Conservation (phyloP, 1,284 basidiomycete species). For the Apiotrichum sp. region DNA sequence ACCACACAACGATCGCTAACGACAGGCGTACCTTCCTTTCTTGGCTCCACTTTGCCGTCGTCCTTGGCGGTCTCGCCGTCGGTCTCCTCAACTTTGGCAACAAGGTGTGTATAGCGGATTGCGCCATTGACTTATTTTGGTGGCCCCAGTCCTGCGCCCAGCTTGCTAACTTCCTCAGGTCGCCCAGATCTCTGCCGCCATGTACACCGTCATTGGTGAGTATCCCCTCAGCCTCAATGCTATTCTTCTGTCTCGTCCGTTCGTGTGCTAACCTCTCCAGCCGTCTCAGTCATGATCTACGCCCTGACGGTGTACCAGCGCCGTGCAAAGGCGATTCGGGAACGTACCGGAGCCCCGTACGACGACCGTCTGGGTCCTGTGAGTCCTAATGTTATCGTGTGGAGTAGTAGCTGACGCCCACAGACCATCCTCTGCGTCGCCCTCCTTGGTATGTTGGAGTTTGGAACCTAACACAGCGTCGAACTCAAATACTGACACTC, state of each 20-base stretch:
- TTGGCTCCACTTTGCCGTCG: conserved; percentile 94
- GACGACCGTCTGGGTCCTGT: conserved; percentile 88
- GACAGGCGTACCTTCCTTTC: conserved; percentile 71
- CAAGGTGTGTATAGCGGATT: conserved; percentile 54
- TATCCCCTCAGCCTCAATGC: conserved; percentile 1
- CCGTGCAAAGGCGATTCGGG: conserved; percentile 87
- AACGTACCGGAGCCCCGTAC: conserved; percentile 87
- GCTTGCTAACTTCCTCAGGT: conserved; percentile 21
- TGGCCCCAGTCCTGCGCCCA: too few relatives aligned
- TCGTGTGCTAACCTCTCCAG: conserved; percentile 47
- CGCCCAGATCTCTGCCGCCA: conserved; percentile 47
- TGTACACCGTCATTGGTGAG: conserved; percentile 48
- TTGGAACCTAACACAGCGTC: too few relatives aligned
- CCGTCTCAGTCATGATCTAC: conserved; percentile 95
- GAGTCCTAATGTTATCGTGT: conserved; percentile 36
- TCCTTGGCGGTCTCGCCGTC: conserved; percentile 86
- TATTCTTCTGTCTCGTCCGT: too few relatives aligned
- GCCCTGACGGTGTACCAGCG: conserved; percentile 93
- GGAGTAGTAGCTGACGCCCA: not conserved
- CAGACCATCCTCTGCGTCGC: conserved; percentile 82
- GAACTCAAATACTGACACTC: too few relatives aligned
- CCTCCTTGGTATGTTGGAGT: conserved; percentile 60
- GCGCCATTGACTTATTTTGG: too few relatives aligned
- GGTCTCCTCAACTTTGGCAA: conserved; percentile 96
- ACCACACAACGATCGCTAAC: not conserved